phyloP scores from a whole-genome alignment of 306 rosid genomes.

The Prunus salicina region DNA sequence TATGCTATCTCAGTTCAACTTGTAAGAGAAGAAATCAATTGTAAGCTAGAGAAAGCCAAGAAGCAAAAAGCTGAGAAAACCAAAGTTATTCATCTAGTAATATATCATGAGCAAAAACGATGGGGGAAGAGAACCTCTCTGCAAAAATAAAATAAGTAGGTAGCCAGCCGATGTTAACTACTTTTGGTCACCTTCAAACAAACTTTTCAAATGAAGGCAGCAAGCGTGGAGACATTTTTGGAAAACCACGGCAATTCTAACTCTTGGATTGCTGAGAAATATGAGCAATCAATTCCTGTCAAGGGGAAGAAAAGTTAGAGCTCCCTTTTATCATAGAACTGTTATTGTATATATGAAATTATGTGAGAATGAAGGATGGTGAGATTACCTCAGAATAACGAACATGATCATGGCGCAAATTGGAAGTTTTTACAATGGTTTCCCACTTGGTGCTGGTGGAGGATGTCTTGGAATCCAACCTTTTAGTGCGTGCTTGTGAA shows the following conservation, averaged over 20 bases:
- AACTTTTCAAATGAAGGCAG: conserved; percentile 10
- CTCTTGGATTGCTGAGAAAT: conserved; percentile 55
- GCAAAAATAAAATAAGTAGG: not conserved
- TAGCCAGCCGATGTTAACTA: conserved; percentile 8
- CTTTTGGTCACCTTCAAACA: conserved; percentile 5
- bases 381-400: conserved; percentile 86
- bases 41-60: not conserved
- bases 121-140: conserved; percentile 14
- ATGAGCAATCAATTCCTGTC: conserved; percentile 69
- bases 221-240: not conserved
- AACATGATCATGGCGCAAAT: conserved; percentile 62
- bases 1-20: not conserved
- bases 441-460: conserved; percentile 73
- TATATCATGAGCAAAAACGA: conserved; percentile 14
- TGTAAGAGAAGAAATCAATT: not conserved
- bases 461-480: conserved; percentile 39
- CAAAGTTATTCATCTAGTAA: conserved; percentile 13
- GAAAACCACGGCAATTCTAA: conserved; percentile 21
- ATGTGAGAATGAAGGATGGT: not conserved
- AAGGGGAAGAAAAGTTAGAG: conserved; percentile 17
- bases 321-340: not conserved
- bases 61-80: not conserved
- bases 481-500: conserved; percentile 34
- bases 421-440: conserved; percentile 83
- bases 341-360: conserved; percentile 3